Evolutionary conservation across 2,329 filamentous ascomycete species (phyloP).

Genomic region (Capronia americana): DNA sequence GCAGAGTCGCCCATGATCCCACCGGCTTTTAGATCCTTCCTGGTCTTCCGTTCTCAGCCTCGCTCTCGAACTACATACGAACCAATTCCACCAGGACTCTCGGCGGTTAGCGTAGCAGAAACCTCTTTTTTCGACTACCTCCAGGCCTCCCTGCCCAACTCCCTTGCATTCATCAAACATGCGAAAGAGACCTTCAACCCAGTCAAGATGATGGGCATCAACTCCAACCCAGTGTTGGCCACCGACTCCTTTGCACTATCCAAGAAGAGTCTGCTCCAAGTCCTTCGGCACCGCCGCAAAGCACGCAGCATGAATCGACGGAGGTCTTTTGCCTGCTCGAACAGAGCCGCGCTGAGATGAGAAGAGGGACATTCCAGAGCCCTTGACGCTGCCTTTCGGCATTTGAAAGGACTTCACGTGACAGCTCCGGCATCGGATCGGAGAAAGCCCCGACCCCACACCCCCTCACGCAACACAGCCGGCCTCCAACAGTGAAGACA

Average conservation of each 20-base stretch:
- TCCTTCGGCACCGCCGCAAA: not conserved
- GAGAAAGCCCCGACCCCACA: not conserved
- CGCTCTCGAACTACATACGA: not conserved
- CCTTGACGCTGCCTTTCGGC: not conserved
- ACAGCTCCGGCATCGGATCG: constrained; percentile 12
- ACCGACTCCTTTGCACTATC: not conserved
- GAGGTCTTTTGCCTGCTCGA: not conserved
- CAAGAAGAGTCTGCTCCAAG: not conserved
- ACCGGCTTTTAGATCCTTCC: not conserved
- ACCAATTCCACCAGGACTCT: not conserved
- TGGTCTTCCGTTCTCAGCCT: not conserved
- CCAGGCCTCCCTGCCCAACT: not conserved
- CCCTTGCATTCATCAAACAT: not conserved
- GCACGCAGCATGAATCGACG: not conserved
- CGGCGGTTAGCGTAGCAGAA: not conserved
- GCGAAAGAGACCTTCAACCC: not conserved
- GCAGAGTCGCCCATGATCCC: not conserved
- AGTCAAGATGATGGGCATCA: not conserved
- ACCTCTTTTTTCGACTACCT: not conserved
- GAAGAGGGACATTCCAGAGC: not conserved
- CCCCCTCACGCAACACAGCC: not conserved
- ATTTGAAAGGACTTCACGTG: not conserved
- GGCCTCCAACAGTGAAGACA: not conserved
- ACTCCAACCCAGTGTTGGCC: not conserved
- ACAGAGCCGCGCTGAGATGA: not conserved